Percentiles rank a stretch among this genome's conserved stretches.
Evolutionary conservation across 345 rosid species (phyloP).

Genomic region (Acer yangbiense): DNA sequence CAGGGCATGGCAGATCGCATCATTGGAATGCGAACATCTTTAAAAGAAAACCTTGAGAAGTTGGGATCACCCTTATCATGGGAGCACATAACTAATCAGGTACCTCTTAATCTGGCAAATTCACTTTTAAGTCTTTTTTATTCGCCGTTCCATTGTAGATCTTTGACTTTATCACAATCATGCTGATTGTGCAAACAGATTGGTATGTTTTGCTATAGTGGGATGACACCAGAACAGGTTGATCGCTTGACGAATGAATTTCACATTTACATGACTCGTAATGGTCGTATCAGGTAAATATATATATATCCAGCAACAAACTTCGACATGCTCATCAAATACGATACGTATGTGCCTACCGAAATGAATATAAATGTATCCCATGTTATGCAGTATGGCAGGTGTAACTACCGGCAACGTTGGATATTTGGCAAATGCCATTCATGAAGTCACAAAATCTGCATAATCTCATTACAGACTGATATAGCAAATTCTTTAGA

Average conservation of each 20-base stretch:
- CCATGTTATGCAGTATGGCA: constrained; percentile 72
- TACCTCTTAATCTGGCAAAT: constrained; percentile 9
- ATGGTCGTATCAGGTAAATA: constrained; percentile 84
- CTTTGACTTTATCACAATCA: neutral
- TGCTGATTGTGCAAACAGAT: constrained; percentile 51
- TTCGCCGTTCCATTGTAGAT: neutral
- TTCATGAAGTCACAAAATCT: constrained; percentile 75
- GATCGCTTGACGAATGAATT: constrained; percentile 76
- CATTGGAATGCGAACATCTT: constrained; percentile 78
- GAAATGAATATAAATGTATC: neutral
- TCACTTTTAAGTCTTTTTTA: neutral
- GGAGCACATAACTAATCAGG: constrained; percentile 96
- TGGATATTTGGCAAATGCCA: constrained; percentile 82
- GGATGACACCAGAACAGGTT: constrained; percentile 87
- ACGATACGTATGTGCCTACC: neutral
- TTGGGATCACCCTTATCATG: constrained; percentile 79
- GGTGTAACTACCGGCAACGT: constrained; percentile 87
- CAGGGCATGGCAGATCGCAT: constrained; percentile 98
- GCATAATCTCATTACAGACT: constrained; percentile 15
- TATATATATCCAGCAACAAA: neutral
- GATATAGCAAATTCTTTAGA: neutral
- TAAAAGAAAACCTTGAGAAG: constrained; percentile 81
- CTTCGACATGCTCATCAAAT: neutral
- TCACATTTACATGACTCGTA: constrained; percentile 90
- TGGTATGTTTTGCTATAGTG: constrained; percentile 98